phyloP scores from a whole-genome alignment of 768 basidiomycete species.

The Tubosaeta sp. region DNA sequence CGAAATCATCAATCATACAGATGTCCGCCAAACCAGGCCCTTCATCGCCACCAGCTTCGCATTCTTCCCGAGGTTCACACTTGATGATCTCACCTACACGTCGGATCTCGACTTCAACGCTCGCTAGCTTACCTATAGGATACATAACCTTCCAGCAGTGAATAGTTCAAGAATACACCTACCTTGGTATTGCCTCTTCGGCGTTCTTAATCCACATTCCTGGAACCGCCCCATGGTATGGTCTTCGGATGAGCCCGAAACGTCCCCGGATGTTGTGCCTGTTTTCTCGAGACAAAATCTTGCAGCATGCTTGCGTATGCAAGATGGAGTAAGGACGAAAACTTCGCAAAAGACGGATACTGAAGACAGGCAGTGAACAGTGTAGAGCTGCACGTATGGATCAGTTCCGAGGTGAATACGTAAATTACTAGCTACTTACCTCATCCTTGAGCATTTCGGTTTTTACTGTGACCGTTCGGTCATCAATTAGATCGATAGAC shows the following conservation, averaged over 20 bases:
- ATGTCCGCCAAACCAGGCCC: neutral
- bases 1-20: slow-evolving; percentile 12
- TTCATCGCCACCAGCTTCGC: neutral
- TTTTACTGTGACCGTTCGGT: slow-evolving; percentile 8
- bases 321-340: neutral
- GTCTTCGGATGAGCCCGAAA: slow-evolving; percentile 3
- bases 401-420: neutral
- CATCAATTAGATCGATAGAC: slow-evolving; percentile 10
- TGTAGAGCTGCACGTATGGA: slow-evolving; percentile 6
- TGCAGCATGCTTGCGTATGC: slow-evolving; percentile 6
- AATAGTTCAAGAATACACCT: neutral
- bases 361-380: slow-evolving; percentile 14
- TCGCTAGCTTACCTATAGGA: slow-evolving; percentile 4
- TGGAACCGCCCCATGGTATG: neutral
- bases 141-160: neutral
- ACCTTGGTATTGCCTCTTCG: slow-evolving; percentile 3
- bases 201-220: slow-evolving; percentile 8
- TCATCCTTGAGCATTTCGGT: slow-evolving; percentile 8
- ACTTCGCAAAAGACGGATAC: slow-evolving; percentile 16
- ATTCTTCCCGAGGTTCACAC: neutral
- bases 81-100: slow-evolving; percentile 11
- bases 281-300: slow-evolving; percentile 12
- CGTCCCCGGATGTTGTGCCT: neutral
- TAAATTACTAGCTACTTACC: slow-evolving; percentile 1
- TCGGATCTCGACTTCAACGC: slow-evolving; percentile 15